These are phyloP conservation scores for Colletotrichum sansevieriae DNA, from an alignment of 2,329 filamentous ascomycete genomes.

Conservation along the genomic window DNA sequence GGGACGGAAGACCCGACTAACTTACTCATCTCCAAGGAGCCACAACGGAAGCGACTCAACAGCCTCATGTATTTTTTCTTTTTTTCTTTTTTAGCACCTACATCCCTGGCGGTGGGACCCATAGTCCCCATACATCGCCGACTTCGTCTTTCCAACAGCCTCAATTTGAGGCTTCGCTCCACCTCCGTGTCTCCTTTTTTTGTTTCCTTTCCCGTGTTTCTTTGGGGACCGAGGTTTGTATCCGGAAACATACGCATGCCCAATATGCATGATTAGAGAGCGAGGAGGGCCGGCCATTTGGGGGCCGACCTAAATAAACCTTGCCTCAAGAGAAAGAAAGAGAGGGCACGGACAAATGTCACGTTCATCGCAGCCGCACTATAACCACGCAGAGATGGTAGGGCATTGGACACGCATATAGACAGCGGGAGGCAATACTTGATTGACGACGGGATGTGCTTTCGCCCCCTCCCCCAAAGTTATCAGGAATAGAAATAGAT, in stretches of 20 bases:
- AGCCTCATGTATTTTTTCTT: not conserved
- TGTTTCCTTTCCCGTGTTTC: too few relatives aligned
- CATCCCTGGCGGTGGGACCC: not conserved
- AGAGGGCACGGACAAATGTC: too few relatives aligned
- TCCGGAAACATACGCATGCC: too few relatives aligned
- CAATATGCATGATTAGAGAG: too few relatives aligned
- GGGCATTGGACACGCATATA: not conserved
- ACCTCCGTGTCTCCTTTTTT: not conserved
- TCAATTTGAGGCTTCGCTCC: not conserved
- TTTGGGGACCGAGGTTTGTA: not conserved
- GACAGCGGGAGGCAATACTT: constrained; percentile 1
- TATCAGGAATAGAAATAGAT: too few relatives aligned
- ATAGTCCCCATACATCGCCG: not conserved
- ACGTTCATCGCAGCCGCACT: not conserved
- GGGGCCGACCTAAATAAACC: too few relatives aligned
- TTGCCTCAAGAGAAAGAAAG: too few relatives aligned
- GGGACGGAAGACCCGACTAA: not conserved
- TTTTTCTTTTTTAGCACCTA: constrained; percentile 6
- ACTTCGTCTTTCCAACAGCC: not conserved
- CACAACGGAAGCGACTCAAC: constrained; percentile 15
- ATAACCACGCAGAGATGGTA: not conserved
- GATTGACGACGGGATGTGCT: too few relatives aligned
- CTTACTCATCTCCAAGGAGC: not conserved
- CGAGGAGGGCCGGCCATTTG: too few relatives aligned
- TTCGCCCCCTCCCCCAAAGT: not conserved